Conservation (phyloP, 495 filamentous ascomycete genomes). For the Aspergillus baeticus region DNA sequence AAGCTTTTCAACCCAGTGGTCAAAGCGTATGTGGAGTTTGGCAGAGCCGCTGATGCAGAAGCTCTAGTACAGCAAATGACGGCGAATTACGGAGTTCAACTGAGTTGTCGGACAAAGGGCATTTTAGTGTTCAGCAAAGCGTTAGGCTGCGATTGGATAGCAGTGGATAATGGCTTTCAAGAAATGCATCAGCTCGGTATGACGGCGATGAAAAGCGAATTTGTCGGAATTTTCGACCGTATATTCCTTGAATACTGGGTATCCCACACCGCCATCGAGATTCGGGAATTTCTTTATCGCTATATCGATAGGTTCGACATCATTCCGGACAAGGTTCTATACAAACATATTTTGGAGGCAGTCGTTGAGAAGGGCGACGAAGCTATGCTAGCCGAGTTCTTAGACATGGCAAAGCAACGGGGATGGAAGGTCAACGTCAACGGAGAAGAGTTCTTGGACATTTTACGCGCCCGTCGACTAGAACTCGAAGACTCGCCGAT, state of each 20-base stretch:
- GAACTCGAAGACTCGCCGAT: slow-evolving; percentile 36
- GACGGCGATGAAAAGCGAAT: slow-evolving; percentile 28
- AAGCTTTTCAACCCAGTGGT: slow-evolving; percentile 46
- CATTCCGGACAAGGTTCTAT: slow-evolving; percentile 39
- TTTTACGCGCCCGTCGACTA: slow-evolving; percentile 29
- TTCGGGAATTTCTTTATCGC: slow-evolving; percentile 33
- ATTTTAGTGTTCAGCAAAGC: slow-evolving; percentile 38
- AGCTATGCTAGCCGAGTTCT: slow-evolving; percentile 29
- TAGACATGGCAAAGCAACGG: slow-evolving; percentile 25
- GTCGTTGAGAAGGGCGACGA: slow-evolving; percentile 38
- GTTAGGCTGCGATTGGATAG: slow-evolving; percentile 41
- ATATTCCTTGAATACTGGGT: slow-evolving; percentile 47
- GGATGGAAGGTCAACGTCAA: slow-evolving; percentile 35
- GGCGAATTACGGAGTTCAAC: slow-evolving; percentile 25
- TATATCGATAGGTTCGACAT: slow-evolving; percentile 37
- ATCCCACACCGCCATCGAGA: slow-evolving; percentile 31
- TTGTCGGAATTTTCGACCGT: slow-evolving; percentile 36
- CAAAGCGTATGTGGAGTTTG: slow-evolving; percentile 40
- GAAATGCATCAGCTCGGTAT: slow-evolving; percentile 39
- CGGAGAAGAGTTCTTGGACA: slow-evolving; percentile 26
- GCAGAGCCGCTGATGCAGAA: slow-evolving; percentile 36
- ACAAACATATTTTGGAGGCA: slow-evolving; percentile 42
- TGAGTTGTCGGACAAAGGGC: slow-evolving; percentile 39
- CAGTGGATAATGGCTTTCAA: slow-evolving; percentile 34
- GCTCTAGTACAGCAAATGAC: slow-evolving; percentile 37